Evolutionary conservation across 2,329 filamentous ascomycete species (phyloP).

Genomic region (Epichloe elymi): DNA sequence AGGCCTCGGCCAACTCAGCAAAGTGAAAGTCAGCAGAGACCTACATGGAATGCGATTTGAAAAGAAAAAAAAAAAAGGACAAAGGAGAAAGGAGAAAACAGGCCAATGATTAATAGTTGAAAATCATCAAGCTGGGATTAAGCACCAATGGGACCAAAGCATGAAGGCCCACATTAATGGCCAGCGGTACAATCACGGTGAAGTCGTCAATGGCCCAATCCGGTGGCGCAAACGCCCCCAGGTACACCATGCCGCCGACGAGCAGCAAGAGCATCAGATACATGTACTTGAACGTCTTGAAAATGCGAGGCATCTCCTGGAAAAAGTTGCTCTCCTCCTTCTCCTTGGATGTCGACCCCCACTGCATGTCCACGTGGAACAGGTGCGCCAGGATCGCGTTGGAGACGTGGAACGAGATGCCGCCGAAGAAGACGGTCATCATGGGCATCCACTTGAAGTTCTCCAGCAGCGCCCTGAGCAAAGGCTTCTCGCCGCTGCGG

Average conservation of each 20-base stretch:
- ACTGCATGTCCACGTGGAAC: constrained; percentile 30
- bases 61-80: background rate
- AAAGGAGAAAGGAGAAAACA: background rate
- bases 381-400: constrained; percentile 29
- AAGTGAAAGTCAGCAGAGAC: no score
- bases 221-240: constrained; percentile 31
- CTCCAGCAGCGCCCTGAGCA: constrained; percentile 25
- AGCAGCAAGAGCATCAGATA: constrained; percentile 35
- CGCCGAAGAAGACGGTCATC: constrained; percentile 31
- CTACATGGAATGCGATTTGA: background rate
- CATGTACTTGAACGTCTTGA: constrained; percentile 39
- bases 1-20: no score
- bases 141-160: constrained; percentile 45
- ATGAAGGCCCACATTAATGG: constrained; percentile 20
- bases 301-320: constrained; percentile 39
- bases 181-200: constrained; percentile 44
- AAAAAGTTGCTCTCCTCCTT: constrained; percentile 43
- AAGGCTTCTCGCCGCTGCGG: constrained; percentile 38
- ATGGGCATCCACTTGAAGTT: constrained; percentile 52
- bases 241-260: constrained; percentile 34
- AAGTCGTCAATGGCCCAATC: constrained; percentile 47
- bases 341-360: constrained; percentile 47
- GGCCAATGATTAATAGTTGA: constrained; percentile 9
- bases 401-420: constrained; percentile 28
- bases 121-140: constrained; percentile 48